phyloP scores from a whole-genome alignment of 768 basidiomycete species.

The Suillus alpinus region DNA sequence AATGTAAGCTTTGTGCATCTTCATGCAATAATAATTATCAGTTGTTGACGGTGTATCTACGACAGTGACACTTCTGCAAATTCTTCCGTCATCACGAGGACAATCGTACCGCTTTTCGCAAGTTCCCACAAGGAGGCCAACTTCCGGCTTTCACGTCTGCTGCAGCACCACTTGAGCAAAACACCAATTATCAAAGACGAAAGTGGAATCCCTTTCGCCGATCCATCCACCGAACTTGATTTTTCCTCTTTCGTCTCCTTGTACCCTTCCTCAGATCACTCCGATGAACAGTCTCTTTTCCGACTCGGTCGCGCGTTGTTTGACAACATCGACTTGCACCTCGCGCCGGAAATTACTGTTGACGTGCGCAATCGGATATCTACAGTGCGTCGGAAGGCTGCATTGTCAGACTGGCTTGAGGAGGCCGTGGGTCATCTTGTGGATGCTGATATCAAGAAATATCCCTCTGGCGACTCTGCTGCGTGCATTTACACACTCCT shows the following conservation, averaged over 20 bases:
- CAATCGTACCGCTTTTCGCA: constrained; percentile 43
- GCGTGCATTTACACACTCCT: constrained; percentile 71
- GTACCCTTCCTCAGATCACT: constrained; percentile 67
- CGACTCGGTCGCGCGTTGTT: constrained; percentile 88
- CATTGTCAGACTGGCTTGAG: constrained; percentile 84
- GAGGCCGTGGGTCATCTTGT: constrained; percentile 65
- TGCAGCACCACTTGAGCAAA: constrained; percentile 74
- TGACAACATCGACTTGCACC: constrained; percentile 71
- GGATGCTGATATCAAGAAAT: constrained; percentile 65
- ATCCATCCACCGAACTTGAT: constrained; percentile 58
- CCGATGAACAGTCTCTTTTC: constrained; percentile 78
- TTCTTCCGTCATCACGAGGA: constrained; percentile 55
- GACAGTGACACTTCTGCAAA: constrained; percentile 56
- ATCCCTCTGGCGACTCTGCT: constrained; percentile 42
- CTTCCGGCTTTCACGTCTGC: constrained; percentile 54
- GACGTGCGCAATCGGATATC: constrained; percentile 62
- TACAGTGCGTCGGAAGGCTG: constrained; percentile 70
- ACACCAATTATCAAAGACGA: constrained; percentile 72
- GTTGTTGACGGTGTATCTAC: background rate
- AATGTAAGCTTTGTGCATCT: constrained; percentile 42
- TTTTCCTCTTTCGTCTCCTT: constrained; percentile 77
- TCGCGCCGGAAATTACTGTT: constrained; percentile 50
- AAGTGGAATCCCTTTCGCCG: constrained; percentile 66
- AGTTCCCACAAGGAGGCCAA: constrained; percentile 30
- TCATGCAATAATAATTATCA: constrained; percentile 8